These are phyloP conservation scores for Carpediemonas membranifera DNA, from an alignment of 78 protist species.

Conservation along the genomic window DNA sequence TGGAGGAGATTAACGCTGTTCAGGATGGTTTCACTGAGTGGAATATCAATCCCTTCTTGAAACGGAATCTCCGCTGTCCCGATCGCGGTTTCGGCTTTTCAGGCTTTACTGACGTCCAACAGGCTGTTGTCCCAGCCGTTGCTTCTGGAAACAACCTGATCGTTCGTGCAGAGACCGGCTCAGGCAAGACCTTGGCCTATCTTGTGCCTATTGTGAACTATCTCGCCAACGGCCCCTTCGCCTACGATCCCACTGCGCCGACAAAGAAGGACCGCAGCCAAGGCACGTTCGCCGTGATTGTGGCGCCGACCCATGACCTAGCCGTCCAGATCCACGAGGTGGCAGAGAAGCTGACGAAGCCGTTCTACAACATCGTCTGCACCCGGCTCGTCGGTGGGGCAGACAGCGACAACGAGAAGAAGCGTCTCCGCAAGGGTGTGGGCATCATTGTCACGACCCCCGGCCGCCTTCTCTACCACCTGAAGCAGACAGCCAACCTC, in stretches of 20 bases:
- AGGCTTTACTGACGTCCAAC: slow-evolving; percentile 22
- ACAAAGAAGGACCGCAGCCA: not conserved
- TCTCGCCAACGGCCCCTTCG: too few species aligned
- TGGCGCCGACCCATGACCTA: slow-evolving; percentile 82
- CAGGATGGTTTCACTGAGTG: too few species aligned
- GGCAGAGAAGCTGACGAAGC: slow-evolving; percentile 20
- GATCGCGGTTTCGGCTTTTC: too few species aligned
- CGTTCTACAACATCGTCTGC: slow-evolving; percentile 46
- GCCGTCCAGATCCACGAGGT: slow-evolving; percentile 51
- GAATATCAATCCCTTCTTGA: too few species aligned
- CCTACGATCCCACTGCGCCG: not conserved
- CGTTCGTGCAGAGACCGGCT: slow-evolving; percentile 40
- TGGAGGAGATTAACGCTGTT: too few species aligned
- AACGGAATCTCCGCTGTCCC: too few species aligned
- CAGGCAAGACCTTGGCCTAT: slow-evolving; percentile 81
- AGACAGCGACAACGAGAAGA: slow-evolving; percentile 54
- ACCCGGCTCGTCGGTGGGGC: slow-evolving; percentile 71
- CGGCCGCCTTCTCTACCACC: slow-evolving; percentile 69
- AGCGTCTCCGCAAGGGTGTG: slow-evolving; percentile 71
- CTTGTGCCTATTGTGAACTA: slow-evolving; percentile 59
- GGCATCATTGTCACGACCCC: slow-evolving; percentile 64
- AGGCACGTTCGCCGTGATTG: slow-evolving; percentile 47
- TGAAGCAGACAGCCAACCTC: slow-evolving; percentile 37
- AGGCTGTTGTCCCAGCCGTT: not conserved
- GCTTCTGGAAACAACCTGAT: slow-evolving; percentile 9